Base-by-base conservation (phyloP, 2,329 filamentous ascomycete species). In the Dothistroma pini region DNA sequence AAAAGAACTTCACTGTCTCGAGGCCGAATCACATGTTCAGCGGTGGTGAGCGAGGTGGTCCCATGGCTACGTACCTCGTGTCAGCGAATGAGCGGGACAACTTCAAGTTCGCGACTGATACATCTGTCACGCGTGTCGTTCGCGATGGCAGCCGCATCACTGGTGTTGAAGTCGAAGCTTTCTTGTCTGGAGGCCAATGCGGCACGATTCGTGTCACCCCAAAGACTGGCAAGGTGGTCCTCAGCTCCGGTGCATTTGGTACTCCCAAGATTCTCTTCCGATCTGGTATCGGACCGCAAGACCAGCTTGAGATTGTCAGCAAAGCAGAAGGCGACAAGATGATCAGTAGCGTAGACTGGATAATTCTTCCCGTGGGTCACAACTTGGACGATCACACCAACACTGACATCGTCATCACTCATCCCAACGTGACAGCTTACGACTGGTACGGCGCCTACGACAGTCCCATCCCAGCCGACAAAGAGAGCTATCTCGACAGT, bases 61-160 rank as follows among this genome's bases (percentile, higher is more conserved):
- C 89, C 12, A 78, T 91, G 71, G 85, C 85, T 9, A 89, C 89
- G 0, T 91, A 91, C 69, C 83, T 91, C 1, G 84, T 87, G 4
- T 79, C 81, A 19, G 86, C 87, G 1, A 79, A 80, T 53, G 76
- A 77, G 48, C 80, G 85, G 61, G 75, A 78, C 44, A 89, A 90
- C 76, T 91, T 91, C 75, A 80, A 84, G 57, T 77, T 91, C 53
- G 85, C 84, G 79, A 83, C 83, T 21, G 85, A 87, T 70, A 89
- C 87, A 2, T 81, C 83, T 50, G 87, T 89, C n/a, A 82, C 83
- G 65, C 82, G 87, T 31, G 81, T 90, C n/a, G 76, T 89, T 21
- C 85, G 89, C 12, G 79, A 78, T 16, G 86, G 84, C 2, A 82
- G 84, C 49, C 81, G 82, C 59, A 80, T 87, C 61, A 88, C 85